These are phyloP conservation scores for Termitomyces sp. DNA, from an alignment of 768 basidiomycete genomes.

Conservation along the genomic window DNA sequence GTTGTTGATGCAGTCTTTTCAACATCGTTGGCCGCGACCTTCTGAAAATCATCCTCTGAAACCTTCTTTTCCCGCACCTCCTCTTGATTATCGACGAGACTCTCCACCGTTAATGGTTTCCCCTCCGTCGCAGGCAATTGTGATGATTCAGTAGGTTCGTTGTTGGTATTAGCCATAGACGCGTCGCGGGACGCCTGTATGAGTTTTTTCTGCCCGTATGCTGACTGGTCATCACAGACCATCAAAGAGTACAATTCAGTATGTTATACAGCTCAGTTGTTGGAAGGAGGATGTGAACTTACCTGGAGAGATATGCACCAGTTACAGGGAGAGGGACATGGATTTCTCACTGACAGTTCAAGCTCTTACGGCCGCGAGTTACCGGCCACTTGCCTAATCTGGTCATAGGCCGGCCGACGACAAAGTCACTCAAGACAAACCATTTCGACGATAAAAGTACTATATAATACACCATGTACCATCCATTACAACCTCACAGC, in stretches of 20 bases:
- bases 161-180: conserved; percentile 74
- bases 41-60: conserved; percentile 1
- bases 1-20: conserved; percentile 16
- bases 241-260: background rate
- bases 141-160: conserved; percentile 36
- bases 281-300: background rate
- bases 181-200: conserved; percentile 64
- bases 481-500: conserved; percentile 18
- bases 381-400: conserved; percentile 10
- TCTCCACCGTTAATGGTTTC: conserved; percentile 25
- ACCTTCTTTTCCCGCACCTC: conserved; percentile 12
- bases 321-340: conserved; percentile 19
- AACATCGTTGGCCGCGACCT: conserved; percentile 5
- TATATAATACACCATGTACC: background rate
- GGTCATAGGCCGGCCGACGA: conserved; percentile 11
- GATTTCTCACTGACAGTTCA: conserved; percentile 13
- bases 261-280: background rate
- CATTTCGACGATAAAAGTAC: background rate
- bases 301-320: conserved; percentile 36
- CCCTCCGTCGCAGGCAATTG: conserved; percentile 36
- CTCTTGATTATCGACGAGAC: conserved; percentile 19
- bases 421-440: background rate
- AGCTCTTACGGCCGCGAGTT: conserved; percentile 11
- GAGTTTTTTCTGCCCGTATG: conserved; percentile 27
- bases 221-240: conserved; percentile 14